A percentile compares a stretch with the other conserved stretches of the same genome.
Conservation (phyloP, 2,329 filamentous ascomycete genomes). For the Diaporthe velutina region DNA sequence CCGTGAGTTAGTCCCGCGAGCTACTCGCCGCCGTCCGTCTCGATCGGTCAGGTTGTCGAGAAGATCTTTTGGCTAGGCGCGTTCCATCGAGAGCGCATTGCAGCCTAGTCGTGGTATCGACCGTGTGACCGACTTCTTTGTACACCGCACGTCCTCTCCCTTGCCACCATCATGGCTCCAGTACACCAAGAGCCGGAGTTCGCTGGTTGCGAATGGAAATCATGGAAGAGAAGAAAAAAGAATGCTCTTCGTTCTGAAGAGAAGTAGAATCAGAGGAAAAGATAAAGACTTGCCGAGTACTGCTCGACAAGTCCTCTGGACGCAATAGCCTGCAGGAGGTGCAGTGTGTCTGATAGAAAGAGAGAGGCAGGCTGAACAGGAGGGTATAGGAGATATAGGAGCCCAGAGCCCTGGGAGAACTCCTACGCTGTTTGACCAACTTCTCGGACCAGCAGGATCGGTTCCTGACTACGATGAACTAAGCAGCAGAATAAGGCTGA, state of each 20-base stretch:
- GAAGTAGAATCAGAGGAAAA: neutral
- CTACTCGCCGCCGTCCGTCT: constrained; percentile 23
- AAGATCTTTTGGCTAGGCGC: neutral
- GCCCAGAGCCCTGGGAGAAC: neutral
- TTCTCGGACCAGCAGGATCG: neutral
- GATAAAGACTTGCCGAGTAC: neutral
- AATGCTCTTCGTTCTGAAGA: neutral
- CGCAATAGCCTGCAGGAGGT: neutral
- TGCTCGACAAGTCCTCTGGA: neutral
- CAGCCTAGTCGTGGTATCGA: neutral
- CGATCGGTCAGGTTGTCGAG: neutral
- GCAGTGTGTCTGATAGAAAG: too few species aligned
- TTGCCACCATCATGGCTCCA: neutral
- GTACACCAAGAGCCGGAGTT: neutral
- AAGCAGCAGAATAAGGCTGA: constrained; percentile 24
- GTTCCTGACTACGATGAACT: constrained; percentile 26
- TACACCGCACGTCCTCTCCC: neutral
- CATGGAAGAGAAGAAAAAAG: too few species aligned
- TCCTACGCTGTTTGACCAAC: neutral
- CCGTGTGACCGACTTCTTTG: neutral
- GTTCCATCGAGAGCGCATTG: neutral
- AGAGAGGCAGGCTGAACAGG: constrained; percentile 13
- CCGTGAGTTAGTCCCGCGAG: constrained; percentile 19
- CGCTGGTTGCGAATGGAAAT: neutral
- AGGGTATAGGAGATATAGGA: constrained; percentile 15